These are phyloP conservation scores for Flaveria brownii DNA, from an alignment of 129 eudicot genomes.

Conservation along the genomic window DNA sequence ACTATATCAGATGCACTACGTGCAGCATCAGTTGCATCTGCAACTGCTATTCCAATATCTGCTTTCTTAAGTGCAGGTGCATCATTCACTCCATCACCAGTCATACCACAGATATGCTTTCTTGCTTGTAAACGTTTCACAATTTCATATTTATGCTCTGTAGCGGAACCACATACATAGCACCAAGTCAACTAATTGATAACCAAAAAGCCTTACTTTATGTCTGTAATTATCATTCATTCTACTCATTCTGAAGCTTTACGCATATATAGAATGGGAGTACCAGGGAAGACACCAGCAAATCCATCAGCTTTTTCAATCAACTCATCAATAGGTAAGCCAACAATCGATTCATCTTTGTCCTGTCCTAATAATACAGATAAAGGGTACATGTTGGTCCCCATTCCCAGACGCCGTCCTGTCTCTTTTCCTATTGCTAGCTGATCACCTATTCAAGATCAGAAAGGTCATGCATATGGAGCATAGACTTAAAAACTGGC, in stretches of 20 bases:
- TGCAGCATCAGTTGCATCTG: slow-evolving; percentile 92
- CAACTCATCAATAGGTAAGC: too few species aligned
- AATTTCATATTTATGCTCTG: slow-evolving; percentile 49
- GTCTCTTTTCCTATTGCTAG: slow-evolving; percentile 86
- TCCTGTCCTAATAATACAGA: slow-evolving; percentile 69
- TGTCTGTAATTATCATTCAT: not conserved
- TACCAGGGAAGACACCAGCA: too few species aligned
- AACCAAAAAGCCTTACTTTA: not conserved
- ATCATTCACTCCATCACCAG: slow-evolving; percentile 88
- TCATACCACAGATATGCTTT: slow-evolving; percentile 86
- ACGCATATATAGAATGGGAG: slow-evolving; percentile 14
- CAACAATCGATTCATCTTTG: slow-evolving; percentile 60
- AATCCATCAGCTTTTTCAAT: too few species aligned
- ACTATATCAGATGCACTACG: slow-evolving; percentile 62
- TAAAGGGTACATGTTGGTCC: slow-evolving; percentile 83
- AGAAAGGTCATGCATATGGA: slow-evolving; percentile 19
- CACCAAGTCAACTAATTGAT: slow-evolving; percentile 14
- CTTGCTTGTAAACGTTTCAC: slow-evolving; percentile 66
- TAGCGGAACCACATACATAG: slow-evolving; percentile 7
- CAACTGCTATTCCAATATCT: slow-evolving; percentile 87
- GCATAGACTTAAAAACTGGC: not conserved
- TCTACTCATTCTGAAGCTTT: not conserved
- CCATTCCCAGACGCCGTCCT: slow-evolving; percentile 83
- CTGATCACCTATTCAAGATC: slow-evolving; percentile 65
- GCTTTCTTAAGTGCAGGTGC: slow-evolving; percentile 91